Base-by-base conservation (phyloP, 176 grass and related monocot species). In the Juncus inflexus region DNA sequence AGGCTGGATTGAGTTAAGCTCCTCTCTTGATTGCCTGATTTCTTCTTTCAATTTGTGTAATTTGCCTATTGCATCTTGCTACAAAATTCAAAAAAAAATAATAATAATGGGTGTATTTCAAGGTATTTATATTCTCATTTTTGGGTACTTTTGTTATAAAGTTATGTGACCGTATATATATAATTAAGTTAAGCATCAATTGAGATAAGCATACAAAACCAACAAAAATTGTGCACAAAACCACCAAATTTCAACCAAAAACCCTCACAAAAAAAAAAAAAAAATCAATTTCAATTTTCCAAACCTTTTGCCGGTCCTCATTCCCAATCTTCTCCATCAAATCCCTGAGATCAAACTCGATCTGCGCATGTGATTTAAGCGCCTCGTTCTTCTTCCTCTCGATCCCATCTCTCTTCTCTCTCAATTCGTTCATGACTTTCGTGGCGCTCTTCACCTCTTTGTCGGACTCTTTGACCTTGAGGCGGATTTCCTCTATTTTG, bases 321-420 rank as follows among this genome's bases (percentile, higher is more conserved):
- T 66, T 77, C n/a, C 62, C 15, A 74, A 97, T 89, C 60, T 75
- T 89, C 56, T 97, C 94, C 86, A 86, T 81, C 74, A 97, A 43
- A 73, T 97, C 94, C 81, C 79, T 89, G 71, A 91, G 70, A 84
- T 97, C 94, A 78, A 97, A 83, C 67, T 97, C 88, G 35, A 97
- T 82, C 75, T 91, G 75, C 65, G 94, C 81, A 78, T 91, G 80
- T 42, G 76, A 74, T 64, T 89, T 91, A 15, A 97, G 71, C 62
- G 94, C 80, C 76, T 82, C 74, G 60, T 77, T 97, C 65, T 89
- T 80, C 65, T 77, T 89, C 76, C 86, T 86, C 80, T 91, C 88
- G 66, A 77, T 87, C 60, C 66, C 85, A 71, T 89, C 84, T 81
- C 89, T 97, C 58, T 77, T 78, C 13, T 80, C 76, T 75, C 82